These are phyloP conservation scores for Wakefieldia striispora DNA, from an alignment of 768 basidiomycete species.

Conservation along the genomic window DNA sequence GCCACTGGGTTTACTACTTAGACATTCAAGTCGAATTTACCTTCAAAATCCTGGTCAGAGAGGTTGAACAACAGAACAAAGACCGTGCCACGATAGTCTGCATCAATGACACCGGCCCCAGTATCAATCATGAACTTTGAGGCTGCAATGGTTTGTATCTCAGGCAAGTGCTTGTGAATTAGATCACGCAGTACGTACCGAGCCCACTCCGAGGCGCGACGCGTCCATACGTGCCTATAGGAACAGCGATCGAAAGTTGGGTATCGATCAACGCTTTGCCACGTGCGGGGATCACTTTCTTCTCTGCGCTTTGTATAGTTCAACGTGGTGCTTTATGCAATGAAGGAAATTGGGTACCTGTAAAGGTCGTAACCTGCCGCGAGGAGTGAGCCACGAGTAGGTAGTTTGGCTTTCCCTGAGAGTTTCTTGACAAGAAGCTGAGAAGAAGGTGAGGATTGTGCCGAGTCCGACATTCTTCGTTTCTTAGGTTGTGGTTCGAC, in stretches of 20 bases:
- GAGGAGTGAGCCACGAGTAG: constrained; percentile 81
- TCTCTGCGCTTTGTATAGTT: constrained; percentile 64
- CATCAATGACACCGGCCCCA: constrained; percentile 95
- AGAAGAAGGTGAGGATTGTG: constrained; percentile 36
- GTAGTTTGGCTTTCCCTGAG: constrained; percentile 77
- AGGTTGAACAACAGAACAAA: constrained; percentile 93
- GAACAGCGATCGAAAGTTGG: constrained; percentile 91
- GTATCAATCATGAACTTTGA: constrained; percentile 98
- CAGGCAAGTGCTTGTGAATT: background rate
- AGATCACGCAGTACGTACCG: constrained; percentile 52
- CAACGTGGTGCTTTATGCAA: background rate
- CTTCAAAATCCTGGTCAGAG: constrained; percentile 85
- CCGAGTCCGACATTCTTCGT: constrained; percentile 53
- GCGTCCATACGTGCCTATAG: constrained; percentile 91
- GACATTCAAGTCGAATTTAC: constrained; percentile 36
- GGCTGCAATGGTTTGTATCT: constrained; percentile 45
- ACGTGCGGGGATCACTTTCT: constrained; percentile 77
- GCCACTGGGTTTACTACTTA: background rate
- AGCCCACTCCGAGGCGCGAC: constrained; percentile 95
- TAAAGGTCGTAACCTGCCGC: constrained; percentile 96
- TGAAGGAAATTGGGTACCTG: constrained; percentile 46
- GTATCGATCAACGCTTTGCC: constrained; percentile 93
- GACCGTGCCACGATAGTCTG: constrained; percentile 91
- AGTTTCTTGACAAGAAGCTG: constrained; percentile 82
- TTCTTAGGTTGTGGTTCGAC: constrained; percentile 48